Evolutionary conservation across 2,329 filamentous ascomycete genomes (phyloP), one percentile per base, ranked within the genome.

Genomic region (Drechslera avenae): DNA sequence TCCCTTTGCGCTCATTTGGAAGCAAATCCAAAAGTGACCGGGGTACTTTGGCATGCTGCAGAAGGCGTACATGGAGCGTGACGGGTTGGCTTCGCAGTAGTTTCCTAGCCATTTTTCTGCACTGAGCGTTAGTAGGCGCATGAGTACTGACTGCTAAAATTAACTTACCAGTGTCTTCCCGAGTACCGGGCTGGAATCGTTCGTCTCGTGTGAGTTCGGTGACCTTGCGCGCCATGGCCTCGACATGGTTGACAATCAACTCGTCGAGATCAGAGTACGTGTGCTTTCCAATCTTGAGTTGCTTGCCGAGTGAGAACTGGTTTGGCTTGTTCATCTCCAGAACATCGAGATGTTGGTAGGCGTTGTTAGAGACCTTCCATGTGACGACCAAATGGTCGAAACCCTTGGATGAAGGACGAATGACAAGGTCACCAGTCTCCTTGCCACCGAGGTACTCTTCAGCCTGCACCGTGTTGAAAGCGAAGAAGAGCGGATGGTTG

Each of bases 341-440:
- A 28, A 99, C 93, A 74, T 99, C 94, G 58, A 99, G 90, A 73
- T 99, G 94, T 75, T 99, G 92, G 73, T 92, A 99, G n/a, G 97
- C 86, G 52, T 89, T 88, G 71, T 97, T 91, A 1, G 91, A 88
- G 12, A 99, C 92, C 79, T 99, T 99, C 94, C 94, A 99, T 0
- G 94, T 99, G 39, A 99, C 86, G 6, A 93, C 91, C 47, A 99
- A 81, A 77, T 99, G 94, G 72, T 99, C 94, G 51, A 91, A 89
- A 36, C 94, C 94, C 73, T 96, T 96, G 21, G 91, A 96, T 1
- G 91, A 97, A 3, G 94, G 93, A 36, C 94, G 88, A 67, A 99
- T 97, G 54, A 99, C 91, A 47, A 95, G 88, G 72, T 97, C 94
- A 40, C 94, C 94, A 5, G 87, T 82, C 43, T 88, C 84, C 72